A percentile compares a stretch with the other conserved stretches of the same genome.
Conservation (phyloP, 768 basidiomycete genomes). For the Tylopilus vinaceipallidus region DNA sequence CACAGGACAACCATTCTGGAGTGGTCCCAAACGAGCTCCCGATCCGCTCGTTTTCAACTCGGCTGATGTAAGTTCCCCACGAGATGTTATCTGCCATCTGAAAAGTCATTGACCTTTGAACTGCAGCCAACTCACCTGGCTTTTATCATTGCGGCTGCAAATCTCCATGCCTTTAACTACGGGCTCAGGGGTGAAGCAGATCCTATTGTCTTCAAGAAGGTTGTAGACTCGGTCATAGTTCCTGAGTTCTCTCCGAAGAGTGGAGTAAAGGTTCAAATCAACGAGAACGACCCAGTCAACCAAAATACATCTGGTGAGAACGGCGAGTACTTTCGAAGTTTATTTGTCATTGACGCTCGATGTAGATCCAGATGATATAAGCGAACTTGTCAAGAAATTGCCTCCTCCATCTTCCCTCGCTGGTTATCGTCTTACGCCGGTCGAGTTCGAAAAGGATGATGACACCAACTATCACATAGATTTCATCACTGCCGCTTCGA, state of each 20-base stretch:
- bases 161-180: slow-evolving; percentile 97
- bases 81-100: background rate
- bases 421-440: slow-evolving; percentile 93
- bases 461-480: slow-evolving; percentile 98
- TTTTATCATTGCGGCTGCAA: slow-evolving; percentile 91
- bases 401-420: slow-evolving; percentile 90
- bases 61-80: slow-evolving; percentile 63
- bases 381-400: slow-evolving; percentile 61
- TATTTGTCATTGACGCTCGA: slow-evolving; percentile 4
- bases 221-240: slow-evolving; percentile 79
- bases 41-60: slow-evolving; percentile 86
- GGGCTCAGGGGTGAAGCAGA: slow-evolving; percentile 90
- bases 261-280: slow-evolving; percentile 91
- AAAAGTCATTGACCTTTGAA: slow-evolving; percentile 11
- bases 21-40: slow-evolving; percentile 95
- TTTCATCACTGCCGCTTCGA: slow-evolving; percentile 97
- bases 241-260: slow-evolving; percentile 93
- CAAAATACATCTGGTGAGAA: slow-evolving; percentile 38
- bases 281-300: slow-evolving; percentile 84
- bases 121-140: slow-evolving; percentile 76
- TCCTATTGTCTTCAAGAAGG: slow-evolving; percentile 73
- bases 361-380: slow-evolving; percentile 49
- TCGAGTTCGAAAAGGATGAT: slow-evolving; percentile 99
- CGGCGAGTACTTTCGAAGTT: background rate
- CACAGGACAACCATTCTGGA: slow-evolving; percentile 98